Evolutionary conservation across 1,139 yeast species (phyloP), one percentile per base, ranked within the genome.

Genomic region (Lodderomyces pseudojiufengensis): DNA sequence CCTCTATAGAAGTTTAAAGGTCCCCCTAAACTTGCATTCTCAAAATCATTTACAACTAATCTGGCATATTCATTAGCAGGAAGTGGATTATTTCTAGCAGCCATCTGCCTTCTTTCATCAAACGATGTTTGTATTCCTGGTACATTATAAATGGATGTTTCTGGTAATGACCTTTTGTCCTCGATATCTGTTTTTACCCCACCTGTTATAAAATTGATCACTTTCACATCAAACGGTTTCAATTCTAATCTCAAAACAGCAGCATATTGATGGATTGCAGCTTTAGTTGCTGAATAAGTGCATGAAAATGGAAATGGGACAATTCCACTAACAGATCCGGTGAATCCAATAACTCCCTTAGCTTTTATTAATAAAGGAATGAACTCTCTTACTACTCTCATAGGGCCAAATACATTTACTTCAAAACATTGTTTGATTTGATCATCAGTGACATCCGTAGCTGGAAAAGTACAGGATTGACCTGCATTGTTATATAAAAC

Each of bases 251-350:
- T 71, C 38, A 84, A 62, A 3, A 72, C 70, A 33, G 76, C 70
- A 1, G 84, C 82, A 51, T 79, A 84, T 46, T 74, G 80, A 49
- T 80, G 84, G 38, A 84, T 73, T 1, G 92, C 92, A 2, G 90
- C 87, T 52, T 85, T 85, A 1, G 83, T 59, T 2, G 90, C 70
- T n/a, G 80, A 70, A 53, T 85, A 85, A 16, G 78, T 68, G 13
- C 83, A 63, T 1, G 83, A 77, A 57, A 80, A 84, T 11, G 94
- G 95, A 60, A 84, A 78, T 5, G 86, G 80, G 10, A 73, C 58
- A 20, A 78, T 43, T 2, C 85, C 94, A 12, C 85, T 76, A 4
- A 81, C 60, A 2, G 90, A 81, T 1, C 94, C 92, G 0, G 92
- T 84, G 53, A 83, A 82, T 1, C 83, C 79, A 45, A 85, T 72